These are phyloP conservation scores for Penicillium decumbens DNA, from an alignment of 2,329 filamentous ascomycete species.

Conservation along the genomic window DNA sequence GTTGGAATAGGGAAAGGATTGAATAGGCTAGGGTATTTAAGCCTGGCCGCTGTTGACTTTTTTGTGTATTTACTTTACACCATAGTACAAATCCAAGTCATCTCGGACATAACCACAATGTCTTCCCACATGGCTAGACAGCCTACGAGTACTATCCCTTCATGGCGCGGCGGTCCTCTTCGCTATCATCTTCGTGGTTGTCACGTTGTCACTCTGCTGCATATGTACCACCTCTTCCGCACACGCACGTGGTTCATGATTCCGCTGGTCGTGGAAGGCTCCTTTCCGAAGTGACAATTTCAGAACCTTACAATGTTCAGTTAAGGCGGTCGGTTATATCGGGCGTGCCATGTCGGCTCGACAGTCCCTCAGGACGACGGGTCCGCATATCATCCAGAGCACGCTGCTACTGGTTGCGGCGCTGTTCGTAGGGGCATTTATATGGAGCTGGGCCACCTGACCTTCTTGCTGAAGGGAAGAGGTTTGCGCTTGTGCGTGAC, in stretches of 20 bases:
- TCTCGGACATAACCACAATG: neutral
- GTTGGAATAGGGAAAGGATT: neutral
- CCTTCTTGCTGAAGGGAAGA: constrained; percentile 36
- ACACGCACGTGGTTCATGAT: constrained; percentile 28
- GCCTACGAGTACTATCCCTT: constrained; percentile 26
- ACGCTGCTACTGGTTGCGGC: constrained; percentile 46
- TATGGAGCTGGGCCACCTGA: constrained; percentile 46
- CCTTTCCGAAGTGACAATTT: too few species aligned
- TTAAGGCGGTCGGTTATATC: neutral
- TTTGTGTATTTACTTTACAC: neutral
- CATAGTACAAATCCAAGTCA: neutral
- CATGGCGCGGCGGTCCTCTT: constrained; percentile 23
- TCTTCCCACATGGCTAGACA: constrained; percentile 1
- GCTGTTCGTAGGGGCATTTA: constrained; percentile 49
- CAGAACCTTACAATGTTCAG: neutral
- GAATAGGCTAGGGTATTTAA: neutral
- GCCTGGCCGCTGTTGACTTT: neutral
- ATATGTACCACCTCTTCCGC: constrained; percentile 22
- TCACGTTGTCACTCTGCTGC: constrained; percentile 16
- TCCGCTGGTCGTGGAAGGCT: constrained; percentile 29
- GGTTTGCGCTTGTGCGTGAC: constrained; percentile 40
- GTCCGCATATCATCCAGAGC: constrained; percentile 32
- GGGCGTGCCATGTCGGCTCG: neutral
- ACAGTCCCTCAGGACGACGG: neutral
- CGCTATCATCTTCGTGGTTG: constrained; percentile 22